These are phyloP conservation scores for Xylariaceae sp. DNA, from an alignment of 2,329 filamentous ascomycete genomes.

Conservation along the genomic window DNA sequence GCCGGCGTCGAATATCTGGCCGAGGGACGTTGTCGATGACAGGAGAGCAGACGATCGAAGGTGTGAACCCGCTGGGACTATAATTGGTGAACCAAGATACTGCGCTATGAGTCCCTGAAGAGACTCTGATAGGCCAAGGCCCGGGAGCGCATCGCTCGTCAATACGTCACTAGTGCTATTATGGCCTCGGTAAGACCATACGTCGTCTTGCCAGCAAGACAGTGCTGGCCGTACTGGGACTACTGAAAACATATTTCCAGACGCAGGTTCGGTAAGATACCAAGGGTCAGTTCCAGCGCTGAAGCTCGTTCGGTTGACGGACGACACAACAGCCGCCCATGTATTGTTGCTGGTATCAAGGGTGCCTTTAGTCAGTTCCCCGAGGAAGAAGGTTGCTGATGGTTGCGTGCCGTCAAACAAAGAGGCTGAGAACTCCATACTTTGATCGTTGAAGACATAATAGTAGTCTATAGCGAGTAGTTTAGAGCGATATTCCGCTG, in stretches of 20 bases:
- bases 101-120: conserved; percentile 29
- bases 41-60: conserved; percentile 33
- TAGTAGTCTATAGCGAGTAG: conserved; percentile 13
- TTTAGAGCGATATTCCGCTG: not conserved
- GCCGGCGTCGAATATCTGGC: conserved; percentile 37
- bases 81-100: conserved; percentile 31
- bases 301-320: conserved; percentile 38
- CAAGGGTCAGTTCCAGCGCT: conserved; percentile 34
- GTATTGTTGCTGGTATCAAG: conserved; percentile 32
- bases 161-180: conserved; percentile 30
- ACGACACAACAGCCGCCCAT: conserved; percentile 38
- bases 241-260: conserved; percentile 29
- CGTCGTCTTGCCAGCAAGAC: conserved; percentile 39
- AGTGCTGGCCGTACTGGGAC: conserved; percentile 31
- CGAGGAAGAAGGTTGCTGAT: conserved; percentile 1
- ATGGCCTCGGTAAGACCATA: conserved; percentile 37
- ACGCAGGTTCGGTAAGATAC: conserved; percentile 31
- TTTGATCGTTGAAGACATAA: not conserved
- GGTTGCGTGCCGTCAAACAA: conserved; percentile 23
- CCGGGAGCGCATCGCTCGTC: conserved; percentile 29
- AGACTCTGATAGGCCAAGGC: conserved; percentile 29
- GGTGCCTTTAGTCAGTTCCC: not conserved
- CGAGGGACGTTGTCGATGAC: conserved; percentile 32
- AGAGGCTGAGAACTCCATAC: not conserved
- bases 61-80: conserved; percentile 28